phyloP scores from a whole-genome alignment of 768 basidiomycete species.

The Lentinula edodes region DNA sequence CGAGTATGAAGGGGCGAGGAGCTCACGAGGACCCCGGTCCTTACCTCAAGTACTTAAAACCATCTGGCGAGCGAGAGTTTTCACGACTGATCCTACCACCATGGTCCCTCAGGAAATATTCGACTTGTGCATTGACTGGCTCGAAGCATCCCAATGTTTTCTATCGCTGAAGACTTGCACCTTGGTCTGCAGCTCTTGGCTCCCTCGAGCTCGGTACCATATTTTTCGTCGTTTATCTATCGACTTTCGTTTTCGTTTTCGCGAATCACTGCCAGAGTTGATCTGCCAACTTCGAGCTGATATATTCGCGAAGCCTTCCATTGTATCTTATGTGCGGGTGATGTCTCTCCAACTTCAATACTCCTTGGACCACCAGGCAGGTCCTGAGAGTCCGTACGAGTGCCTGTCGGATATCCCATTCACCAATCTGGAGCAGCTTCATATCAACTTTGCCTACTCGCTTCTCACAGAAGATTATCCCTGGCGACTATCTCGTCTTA shows the following conservation, averaged over 20 bases:
- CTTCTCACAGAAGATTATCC: neutral
- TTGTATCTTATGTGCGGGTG: neutral
- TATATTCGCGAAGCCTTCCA: neutral
- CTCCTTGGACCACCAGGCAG: neutral
- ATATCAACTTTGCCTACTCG: neutral
- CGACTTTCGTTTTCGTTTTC: neutral
- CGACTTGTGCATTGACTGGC: neutral
- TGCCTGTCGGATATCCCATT: neutral
- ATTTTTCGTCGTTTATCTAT: neutral
- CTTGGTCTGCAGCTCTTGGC: neutral
- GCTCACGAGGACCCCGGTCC: neutral
- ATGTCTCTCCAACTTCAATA: neutral
- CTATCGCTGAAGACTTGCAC: neutral
- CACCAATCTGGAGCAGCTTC: neutral
- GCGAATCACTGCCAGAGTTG: neutral
- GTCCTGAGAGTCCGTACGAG: neutral
- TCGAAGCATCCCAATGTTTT: neutral
- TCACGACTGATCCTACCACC: neutral
- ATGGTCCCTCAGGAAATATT: neutral
- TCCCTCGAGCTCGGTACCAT: neutral
- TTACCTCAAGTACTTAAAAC: neutral
- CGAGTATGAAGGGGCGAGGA: neutral
- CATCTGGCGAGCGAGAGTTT: neutral
- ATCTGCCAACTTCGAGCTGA: neutral
- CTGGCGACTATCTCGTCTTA: neutral